Conservation (phyloP, 2,329 filamentous ascomycete species). For the Colletotrichum tropicicola region DNA sequence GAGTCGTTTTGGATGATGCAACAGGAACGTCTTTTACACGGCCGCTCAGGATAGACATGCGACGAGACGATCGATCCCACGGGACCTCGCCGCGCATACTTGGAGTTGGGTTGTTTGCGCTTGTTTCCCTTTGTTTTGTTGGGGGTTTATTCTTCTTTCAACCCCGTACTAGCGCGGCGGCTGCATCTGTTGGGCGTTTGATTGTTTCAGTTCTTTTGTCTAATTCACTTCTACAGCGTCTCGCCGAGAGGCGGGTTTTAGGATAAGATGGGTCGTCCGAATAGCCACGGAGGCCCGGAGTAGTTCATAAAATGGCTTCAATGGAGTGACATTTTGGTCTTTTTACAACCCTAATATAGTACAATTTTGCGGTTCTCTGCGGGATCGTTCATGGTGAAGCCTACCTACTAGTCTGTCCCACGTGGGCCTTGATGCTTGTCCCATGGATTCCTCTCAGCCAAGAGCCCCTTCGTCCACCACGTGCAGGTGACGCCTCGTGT, state of each 20-base stretch:
- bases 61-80: background rate
- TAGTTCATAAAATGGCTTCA: background rate
- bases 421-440: background rate
- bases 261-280: background rate
- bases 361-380: background rate
- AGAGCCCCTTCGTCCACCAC: background rate
- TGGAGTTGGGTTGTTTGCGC: constrained; percentile 10
- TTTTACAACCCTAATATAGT: constrained; percentile 5
- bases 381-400: too few species aligned
- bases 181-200: constrained; percentile 13
- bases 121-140: background rate
- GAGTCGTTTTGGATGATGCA: constrained; percentile 7
- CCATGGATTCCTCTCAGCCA: background rate
- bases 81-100: constrained; percentile 7
- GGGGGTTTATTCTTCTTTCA: background rate
- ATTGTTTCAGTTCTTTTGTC: background rate
- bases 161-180: constrained; percentile 13
- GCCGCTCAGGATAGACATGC: constrained; percentile 17
- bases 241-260: background rate
- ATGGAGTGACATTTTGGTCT: constrained; percentile 4
- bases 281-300: background rate
- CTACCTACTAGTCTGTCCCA: background rate
- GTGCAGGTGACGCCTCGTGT: background rate
- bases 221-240: background rate
- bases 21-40: background rate